Evolutionary conservation across 345 rosid species (phyloP), one percentile per base, ranked within the genome.

Genomic region (Ceriops decandra): DNA sequence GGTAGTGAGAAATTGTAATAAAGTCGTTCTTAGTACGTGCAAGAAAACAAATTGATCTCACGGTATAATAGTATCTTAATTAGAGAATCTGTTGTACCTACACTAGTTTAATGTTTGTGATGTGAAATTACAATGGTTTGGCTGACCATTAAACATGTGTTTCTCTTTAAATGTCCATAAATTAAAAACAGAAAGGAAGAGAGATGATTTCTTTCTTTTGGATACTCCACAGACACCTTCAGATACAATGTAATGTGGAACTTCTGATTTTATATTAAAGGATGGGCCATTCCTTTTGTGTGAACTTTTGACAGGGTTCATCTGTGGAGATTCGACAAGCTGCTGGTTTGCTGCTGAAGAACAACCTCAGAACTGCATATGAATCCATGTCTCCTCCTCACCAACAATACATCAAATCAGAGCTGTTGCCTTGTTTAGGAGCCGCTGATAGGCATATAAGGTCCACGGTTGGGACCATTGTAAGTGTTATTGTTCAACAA

Each of bases 321-420:
- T 79, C 97, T 7, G 83, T 88, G 59, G 99, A 90, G 81, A 75
- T 95, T 75, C 88, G 98, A 57, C 99, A 95, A 79, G 99, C 97
- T 61, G 96, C 99, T 77, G 99, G 99, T 74, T 78, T 95, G 76
- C 85, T 95, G 52, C 76, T 95, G 76, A 95, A 95, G 67, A 95
- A 95, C 74, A 90, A 95, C 72, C 86, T 95, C 70, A 86, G 77
- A 75, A 84, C 80, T 67, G 88, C 90, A 19, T 92, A 73, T 77
- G 85, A 76, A 47, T 69, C 89, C n/a, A 77, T 95, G 90, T 49
- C 74, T 68, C 83, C 88, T 57, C 79, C 81, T n/a, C 73, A 78
- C 74, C 92, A 90, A 72, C 88, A 80, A 28, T 85, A 83, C 52
- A 84, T 92, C 60, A 92, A 90, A 81, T 78, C 87, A 22, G 97